Conservation (phyloP, 2,329 filamentous ascomycete genomes). For the Claviceps sp. region DNA sequence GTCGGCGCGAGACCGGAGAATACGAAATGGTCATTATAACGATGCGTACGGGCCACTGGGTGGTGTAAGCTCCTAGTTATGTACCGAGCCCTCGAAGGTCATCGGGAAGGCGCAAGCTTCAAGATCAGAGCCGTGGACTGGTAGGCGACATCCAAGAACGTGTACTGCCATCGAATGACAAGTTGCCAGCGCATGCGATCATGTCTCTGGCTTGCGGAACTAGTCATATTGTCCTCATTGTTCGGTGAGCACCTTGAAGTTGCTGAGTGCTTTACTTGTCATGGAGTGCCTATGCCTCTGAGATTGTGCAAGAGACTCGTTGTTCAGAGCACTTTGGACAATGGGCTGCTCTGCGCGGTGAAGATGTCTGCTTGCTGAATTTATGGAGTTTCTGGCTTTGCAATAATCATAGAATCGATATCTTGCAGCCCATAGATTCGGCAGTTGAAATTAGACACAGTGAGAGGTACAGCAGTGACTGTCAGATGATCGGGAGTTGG, state of each 20-base stretch:
- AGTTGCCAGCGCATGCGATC: not conserved
- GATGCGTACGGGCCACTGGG: not conserved
- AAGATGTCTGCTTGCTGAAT: not conserved
- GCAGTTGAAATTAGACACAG: not conserved
- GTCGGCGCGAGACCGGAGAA: not conserved
- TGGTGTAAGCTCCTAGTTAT: not conserved
- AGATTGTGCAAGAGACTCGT: not conserved
- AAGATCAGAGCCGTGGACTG: not conserved
- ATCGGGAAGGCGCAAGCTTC: not conserved
- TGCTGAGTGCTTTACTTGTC: not conserved
- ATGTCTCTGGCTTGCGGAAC: not conserved
- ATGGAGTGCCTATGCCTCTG: constrained; percentile 1
- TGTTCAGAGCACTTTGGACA: not conserved
- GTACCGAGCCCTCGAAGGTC: not conserved
- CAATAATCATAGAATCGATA: not conserved
- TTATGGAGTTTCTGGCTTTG: not conserved
- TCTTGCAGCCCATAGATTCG: not conserved
- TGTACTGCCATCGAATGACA: not conserved
- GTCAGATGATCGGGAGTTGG: not conserved
- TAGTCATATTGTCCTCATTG: not conserved
- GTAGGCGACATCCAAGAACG: not conserved
- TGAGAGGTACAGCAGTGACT: not conserved
- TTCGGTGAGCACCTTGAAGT: too few species aligned
- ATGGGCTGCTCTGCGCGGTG: not conserved
- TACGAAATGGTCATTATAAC: not conserved